Evolutionary conservation across 257 asterid species (phyloP), one percentile per base, ranked within the genome.

Genomic region (Nyctanthes arbortristis): DNA sequence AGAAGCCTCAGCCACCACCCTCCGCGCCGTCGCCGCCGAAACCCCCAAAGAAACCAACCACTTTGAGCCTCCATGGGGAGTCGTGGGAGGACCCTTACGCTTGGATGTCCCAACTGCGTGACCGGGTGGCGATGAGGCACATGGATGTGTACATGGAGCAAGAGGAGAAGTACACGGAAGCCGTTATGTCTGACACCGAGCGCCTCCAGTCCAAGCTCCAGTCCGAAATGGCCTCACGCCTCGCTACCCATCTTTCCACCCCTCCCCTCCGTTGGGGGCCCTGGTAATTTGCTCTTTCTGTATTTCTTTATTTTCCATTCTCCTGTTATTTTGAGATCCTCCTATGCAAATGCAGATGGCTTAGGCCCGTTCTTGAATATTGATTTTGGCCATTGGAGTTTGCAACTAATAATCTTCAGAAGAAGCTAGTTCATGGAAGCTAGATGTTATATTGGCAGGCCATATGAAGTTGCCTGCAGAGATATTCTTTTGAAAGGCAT

Each of bases 101-200:
- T 32, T 93, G 98, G 98, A 93, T 90, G 98, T 90, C 98, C 9
- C 96, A 88, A 77, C 79, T 93, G 34, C 75, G 79, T 58, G 98
- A 93, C 59, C 83, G 67, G 75, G 97, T 90, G 60, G 93, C 98
- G 11, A 93, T 93, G 98, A 87, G 99, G 7, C 99, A 93, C 80
- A 93, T 93, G 97, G 96, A 89, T 73, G 94, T 91, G 5, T 91
- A 83, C 78, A 85, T 93, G 99, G 99, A 93, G 78, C 99, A 91
- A 75, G 98, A 93, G 79, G 98, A 93, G 90, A 93, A 93, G 89
- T 93, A 91, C 74, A 87, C 88, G 28, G 98, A 91, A 66, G 96
- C 99, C 13, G 86, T 89, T 34, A 87, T 93, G 97, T 71, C 79
- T 31, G 96, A 86, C 65, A 85, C 99, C 12, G 90, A 86, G 39